These are phyloP conservation scores for Suillus variegatus DNA, from an alignment of 768 basidiomycete genomes.

Conservation along the genomic window DNA sequence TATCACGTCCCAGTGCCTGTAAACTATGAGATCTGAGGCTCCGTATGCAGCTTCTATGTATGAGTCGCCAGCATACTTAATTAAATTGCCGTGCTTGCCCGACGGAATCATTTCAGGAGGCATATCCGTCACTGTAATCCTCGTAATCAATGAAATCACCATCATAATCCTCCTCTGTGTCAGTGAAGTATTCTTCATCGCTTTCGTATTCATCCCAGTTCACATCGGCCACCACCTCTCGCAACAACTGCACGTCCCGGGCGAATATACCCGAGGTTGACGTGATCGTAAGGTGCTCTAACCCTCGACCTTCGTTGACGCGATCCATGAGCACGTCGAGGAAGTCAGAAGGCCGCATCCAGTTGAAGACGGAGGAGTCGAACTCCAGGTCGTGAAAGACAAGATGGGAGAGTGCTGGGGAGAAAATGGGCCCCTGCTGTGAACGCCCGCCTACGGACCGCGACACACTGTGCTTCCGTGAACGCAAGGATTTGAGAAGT, in stretches of 20 bases:
- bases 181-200: not conserved
- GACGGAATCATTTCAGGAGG: not conserved
- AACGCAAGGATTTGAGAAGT: not conserved
- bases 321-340: conserved; percentile 9
- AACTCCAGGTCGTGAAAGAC: not conserved
- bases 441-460: not conserved
- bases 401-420: conserved; percentile 1
- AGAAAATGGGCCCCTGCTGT: not conserved
- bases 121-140: not conserved
- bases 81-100: not conserved
- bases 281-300: not conserved
- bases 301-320: conserved; percentile 2
- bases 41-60: not conserved
- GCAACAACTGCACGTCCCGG: not conserved
- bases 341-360: not conserved
- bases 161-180: not conserved
- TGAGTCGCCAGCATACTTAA: not conserved
- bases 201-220: conserved; percentile 4
- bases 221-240: conserved; percentile 8
- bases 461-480: not conserved
- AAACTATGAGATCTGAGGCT: not conserved
- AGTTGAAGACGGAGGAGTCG: not conserved
- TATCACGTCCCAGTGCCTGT: not conserved
- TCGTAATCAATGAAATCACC: not conserved
- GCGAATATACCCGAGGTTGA: not conserved